Percentiles rank a stretch among this genome's conserved stretches.
Evolutionary conservation across 305 asterid species (phyloP).

Genomic region (Ilex paraguariensis): DNA sequence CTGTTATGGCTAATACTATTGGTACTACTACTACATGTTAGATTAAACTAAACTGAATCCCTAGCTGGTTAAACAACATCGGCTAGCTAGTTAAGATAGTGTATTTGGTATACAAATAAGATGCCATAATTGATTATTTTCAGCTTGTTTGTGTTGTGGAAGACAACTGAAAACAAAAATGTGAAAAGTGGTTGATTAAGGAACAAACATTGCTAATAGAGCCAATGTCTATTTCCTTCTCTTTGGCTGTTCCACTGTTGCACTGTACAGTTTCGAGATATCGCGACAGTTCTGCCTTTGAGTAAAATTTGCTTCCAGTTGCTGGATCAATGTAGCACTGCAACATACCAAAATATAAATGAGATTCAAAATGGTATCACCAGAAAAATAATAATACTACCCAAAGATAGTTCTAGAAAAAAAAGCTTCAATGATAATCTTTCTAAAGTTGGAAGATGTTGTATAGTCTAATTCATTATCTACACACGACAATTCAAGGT

Average conservation of each 20-base stretch:
- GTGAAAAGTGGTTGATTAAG: not conserved
- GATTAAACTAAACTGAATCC: no score
- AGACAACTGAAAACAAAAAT: not conserved
- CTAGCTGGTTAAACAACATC: not conserved
- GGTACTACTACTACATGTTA: no score
- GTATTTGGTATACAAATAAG: not conserved
- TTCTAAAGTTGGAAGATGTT: no score
- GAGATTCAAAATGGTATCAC: no score
- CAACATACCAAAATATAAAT: not conserved
- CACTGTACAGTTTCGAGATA: slow-evolving; percentile 31
- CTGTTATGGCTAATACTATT: no score
- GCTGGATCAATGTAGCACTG: slow-evolving; percentile 51
- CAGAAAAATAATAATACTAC: no score
- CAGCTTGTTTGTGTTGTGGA: not conserved
- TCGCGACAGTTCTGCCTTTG: slow-evolving; percentile 43
- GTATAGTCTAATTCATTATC: no score
- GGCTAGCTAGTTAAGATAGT: not conserved
- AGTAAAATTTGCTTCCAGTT: slow-evolving; percentile 48
- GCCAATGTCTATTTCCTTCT: slow-evolving; percentile 24
- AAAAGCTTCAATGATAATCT: no score
- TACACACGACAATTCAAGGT: no score
- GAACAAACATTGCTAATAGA: slow-evolving; percentile 16
- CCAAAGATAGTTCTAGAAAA: no score
- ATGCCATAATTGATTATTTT: not conserved
- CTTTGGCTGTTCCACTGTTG: slow-evolving; percentile 13